Conservation (phyloP, 331 rosid genomes). For the Quercus lobata region DNA sequence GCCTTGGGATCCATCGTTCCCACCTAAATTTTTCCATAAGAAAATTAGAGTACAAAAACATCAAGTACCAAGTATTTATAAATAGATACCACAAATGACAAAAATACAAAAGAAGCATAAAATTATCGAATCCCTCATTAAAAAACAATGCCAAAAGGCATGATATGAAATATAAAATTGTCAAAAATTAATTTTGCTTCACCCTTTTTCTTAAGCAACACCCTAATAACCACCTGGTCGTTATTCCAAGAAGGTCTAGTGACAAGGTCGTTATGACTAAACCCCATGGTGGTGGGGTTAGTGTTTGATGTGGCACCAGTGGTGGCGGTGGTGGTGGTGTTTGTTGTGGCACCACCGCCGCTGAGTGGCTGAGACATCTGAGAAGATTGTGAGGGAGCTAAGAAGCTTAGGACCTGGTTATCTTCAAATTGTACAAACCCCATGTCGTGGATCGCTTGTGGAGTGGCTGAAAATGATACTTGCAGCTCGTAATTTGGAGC, state of each 20-base stretch:
- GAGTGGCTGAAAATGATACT: slow-evolving; percentile 51
- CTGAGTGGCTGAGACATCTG: slow-evolving; percentile 31
- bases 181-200: background rate
- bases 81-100: background rate
- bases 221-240: slow-evolving; percentile 38
- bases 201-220: background rate
- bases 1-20: slow-evolving; percentile 66
- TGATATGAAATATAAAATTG: background rate
- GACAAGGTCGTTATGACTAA: slow-evolving; percentile 47
- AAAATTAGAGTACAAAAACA: background rate
- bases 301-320: background rate
- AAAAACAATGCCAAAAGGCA: slow-evolving; percentile 9
- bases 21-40: slow-evolving; percentile 35
- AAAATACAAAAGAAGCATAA: slow-evolving; percentile 14
- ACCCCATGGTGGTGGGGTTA: slow-evolving; percentile 26
- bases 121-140: slow-evolving; percentile 8
- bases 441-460: slow-evolving; percentile 56
- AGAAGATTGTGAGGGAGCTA: slow-evolving; percentile 50
- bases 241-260: slow-evolving; percentile 58
- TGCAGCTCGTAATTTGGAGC: slow-evolving; percentile 57
- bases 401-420: slow-evolving; percentile 70
- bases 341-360: background rate
- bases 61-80: background rate
- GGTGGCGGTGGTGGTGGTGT: background rate
- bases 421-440: slow-evolving; percentile 74